Percentiles rank a stretch among this genome's conserved stretches.
Conservation (phyloP, 768 basidiomycete species). For the Leccinum imitatum region DNA sequence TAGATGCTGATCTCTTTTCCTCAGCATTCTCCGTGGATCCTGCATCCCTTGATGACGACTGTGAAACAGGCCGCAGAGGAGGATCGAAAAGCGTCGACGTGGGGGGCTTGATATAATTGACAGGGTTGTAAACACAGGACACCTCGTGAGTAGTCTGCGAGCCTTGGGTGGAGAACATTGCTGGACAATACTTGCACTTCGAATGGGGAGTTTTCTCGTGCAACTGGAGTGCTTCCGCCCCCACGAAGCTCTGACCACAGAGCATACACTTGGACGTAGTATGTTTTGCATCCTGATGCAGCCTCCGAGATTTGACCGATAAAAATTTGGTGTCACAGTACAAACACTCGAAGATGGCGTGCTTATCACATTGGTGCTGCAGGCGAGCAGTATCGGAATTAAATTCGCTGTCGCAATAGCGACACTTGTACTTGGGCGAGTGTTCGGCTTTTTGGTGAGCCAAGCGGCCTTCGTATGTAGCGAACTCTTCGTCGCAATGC, state of each 20-base stretch:
- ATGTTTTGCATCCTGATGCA: constrained; percentile 16
- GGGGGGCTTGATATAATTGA: not conserved
- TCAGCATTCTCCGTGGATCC: not conserved
- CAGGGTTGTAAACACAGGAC: constrained; percentile 6
- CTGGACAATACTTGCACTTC: constrained; percentile 8
- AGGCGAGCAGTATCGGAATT: not conserved
- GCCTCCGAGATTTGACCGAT: constrained; percentile 1
- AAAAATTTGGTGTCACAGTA: constrained; percentile 9
- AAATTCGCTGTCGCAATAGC: constrained; percentile 12
- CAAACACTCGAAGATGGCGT: constrained; percentile 11
- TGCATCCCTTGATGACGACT: not conserved
- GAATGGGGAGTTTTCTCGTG: constrained; percentile 3
- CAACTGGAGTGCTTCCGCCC: not conserved
- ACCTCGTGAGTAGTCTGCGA: constrained; percentile 7
- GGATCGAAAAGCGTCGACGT: not conserved
- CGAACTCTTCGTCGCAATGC: constrained; percentile 8
- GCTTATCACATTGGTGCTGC: constrained; percentile 14
- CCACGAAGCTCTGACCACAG: not conserved
- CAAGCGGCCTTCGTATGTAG: constrained; percentile 1
- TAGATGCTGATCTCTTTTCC: not conserved
- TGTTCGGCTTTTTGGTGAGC: constrained; percentile 10
- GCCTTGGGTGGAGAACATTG: not conserved
- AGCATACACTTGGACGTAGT: not conserved
- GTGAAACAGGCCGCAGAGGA: not conserved
- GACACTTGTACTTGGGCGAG: constrained; percentile 10